Evolutionary conservation across 2,329 filamentous ascomycete genomes (phyloP), one percentile per base, ranked within the genome.

Genomic region (Diplocarpon rosae): DNA sequence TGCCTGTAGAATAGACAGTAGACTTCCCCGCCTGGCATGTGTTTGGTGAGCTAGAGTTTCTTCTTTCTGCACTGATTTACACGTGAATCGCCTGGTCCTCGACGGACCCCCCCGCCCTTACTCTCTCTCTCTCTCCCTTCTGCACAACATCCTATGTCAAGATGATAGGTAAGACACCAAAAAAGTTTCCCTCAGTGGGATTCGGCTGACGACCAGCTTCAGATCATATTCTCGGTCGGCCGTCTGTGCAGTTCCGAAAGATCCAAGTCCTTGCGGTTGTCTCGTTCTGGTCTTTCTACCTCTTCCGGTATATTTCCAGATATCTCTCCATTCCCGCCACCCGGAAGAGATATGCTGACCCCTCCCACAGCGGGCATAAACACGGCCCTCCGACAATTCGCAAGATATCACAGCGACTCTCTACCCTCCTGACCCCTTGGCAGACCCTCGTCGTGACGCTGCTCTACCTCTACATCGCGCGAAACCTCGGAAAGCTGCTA

Each of bases 401-500:
- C 46, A 68, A 71, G 37, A 59, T 95, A 47, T 96, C 90, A 1
- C 73, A 73, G 46, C 67, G 81, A 42, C 73, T 92, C 40, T 81
- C 81, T 5, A 74, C 69, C 39, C 75, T 75, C 46, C 70, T 95
- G 47, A 95, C 89, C 5, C 73, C 83, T 55, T 96, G 92, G 88
- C 92, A 95, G 65, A 86, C 83, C 1, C 75, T 94, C 24, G 80
- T 93, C 52, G 69, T 90, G 37, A 93, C 89, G 35, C 82, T 95
- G 65, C 76, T 95, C 39, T 93, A 88, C 65, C 78, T 96, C 46
- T 98, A 98, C 62, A 75, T 89, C 29, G 80, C 85, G 28, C 84
- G 89, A 46, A 96, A 98, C 66, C 93, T 98, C 57, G 89, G 85
- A 61, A 93, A 93, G 52, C 76, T 98, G 5, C 76, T 95, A 46